Evolutionary conservation across 2,329 filamentous ascomycete species (phyloP), one percentile per base, ranked within the genome.

Genomic region (Alternaria arbusti): DNA sequence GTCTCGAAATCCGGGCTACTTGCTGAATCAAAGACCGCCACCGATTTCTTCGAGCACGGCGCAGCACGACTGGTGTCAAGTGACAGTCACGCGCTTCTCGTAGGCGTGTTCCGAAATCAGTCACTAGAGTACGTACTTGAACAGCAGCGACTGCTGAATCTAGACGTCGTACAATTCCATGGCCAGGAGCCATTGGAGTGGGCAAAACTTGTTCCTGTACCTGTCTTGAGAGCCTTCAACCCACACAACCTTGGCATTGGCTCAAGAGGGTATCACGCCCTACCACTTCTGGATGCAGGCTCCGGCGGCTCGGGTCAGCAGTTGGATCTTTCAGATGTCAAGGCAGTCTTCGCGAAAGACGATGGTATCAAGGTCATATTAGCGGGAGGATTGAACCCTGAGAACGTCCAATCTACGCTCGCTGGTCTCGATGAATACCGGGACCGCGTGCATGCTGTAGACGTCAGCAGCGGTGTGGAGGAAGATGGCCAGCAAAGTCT

Each of bases 401-500:
- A 90, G 4, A 99, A 97, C 74, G 91, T 99, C 6, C 83, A 83
- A 1, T 84, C 88, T 6, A 86, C 88, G 8, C 82, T 99, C 17
- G 82, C 84, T 22, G 85, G 86, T 13, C 82, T 95, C 15, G 90
- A 89, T 0, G 83, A 86, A 7, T 78, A 88, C 10, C 84, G 84
- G 25, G 84, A 84, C 10, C 88, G 90, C 63, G 87, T 97, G 12
- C 83, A 94, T 32, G 94, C 91, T 2, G 91, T 99, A 4, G 96
- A 99, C 83, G 93, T 97, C 20, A 97, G 94, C 79, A 97, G 93
- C 74, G 96, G 96, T 0, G 94, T 99, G 3, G 96, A 98, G 81
- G 74, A 76, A 30, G 89, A 89, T 36, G 95, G 94, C 3, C 84
- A 88, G 76, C 96, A 99, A 81, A 91, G 90, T 79, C 73, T 95